Conservation (phyloP, 192 early-diverging fungal species). For the Gaertneriomyces semiglobifer region DNA sequence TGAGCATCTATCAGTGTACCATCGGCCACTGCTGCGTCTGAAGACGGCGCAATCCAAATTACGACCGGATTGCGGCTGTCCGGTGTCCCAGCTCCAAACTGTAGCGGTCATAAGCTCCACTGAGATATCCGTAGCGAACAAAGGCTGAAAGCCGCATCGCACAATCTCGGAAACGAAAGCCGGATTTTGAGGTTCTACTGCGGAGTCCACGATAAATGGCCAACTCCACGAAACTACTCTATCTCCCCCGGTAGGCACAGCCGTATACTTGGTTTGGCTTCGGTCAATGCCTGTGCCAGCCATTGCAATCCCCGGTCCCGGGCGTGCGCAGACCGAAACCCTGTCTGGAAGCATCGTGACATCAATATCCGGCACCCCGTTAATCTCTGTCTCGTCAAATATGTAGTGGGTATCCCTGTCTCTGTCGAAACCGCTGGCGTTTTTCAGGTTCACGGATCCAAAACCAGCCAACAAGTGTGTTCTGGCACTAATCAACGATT, state of each 20-base stretch:
- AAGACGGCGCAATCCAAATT: constrained; percentile 15
- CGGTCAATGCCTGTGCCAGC: constrained; percentile 18
- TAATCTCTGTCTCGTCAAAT: constrained; percentile 4
- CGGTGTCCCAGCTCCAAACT: constrained; percentile 18
- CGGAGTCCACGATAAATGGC: constrained; percentile 16
- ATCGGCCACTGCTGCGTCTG: constrained; percentile 7
- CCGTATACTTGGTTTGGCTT: not conserved
- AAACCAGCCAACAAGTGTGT: constrained; percentile 26
- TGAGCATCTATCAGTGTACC: constrained; percentile 9
- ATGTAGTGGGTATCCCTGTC: constrained; percentile 6
- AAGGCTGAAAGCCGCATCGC: constrained; percentile 21
- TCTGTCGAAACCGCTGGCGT: constrained; percentile 11
- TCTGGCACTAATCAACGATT: constrained; percentile 1
- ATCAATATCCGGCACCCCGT: constrained; percentile 2
- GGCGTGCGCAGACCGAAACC: constrained; percentile 15
- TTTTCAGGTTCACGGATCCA: constrained; percentile 3
- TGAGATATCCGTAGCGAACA: constrained; percentile 5
- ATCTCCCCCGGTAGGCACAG: not conserved
- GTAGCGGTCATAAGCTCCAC: constrained; percentile 6
- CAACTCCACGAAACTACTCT: constrained; percentile 10
- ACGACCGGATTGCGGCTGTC: constrained; percentile 7
- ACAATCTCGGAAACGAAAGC: not conserved
- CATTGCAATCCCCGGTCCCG: constrained; percentile 16
- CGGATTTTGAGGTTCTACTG: constrained; percentile 6
- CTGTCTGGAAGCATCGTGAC: not conserved